A percentile compares a stretch with the other conserved stretches of the same genome.
These are phyloP conservation scores for Aegilops longissima DNA, from an alignment of 176 grass and related monocot genomes.

Conservation along the genomic window DNA sequence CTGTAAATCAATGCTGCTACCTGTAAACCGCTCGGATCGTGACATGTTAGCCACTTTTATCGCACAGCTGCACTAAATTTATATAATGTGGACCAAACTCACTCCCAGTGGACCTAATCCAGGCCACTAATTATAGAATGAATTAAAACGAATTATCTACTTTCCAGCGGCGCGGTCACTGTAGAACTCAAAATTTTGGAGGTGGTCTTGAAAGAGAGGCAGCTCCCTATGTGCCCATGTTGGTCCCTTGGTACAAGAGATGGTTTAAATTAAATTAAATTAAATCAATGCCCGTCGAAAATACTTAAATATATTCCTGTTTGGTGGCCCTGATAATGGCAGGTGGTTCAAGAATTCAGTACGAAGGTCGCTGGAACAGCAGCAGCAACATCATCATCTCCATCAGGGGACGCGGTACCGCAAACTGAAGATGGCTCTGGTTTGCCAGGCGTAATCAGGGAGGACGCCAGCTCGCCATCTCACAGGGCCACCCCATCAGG, in stretches of 20 bases:
- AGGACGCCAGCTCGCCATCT: constrained; percentile 38
- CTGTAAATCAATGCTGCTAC: constrained; percentile 29
- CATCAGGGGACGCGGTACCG: constrained; percentile 30
- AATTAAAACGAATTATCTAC: constrained; percentile 3
- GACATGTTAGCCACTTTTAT: constrained; percentile 7
- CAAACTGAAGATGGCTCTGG: constrained; percentile 60
- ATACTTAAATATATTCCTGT: neutral
- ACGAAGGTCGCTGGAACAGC: constrained; percentile 23
- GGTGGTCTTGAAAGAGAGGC: neutral
- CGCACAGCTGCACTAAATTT: constrained; percentile 9
- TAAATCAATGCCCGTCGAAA: neutral
- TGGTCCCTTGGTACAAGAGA: neutral
- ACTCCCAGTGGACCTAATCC: constrained; percentile 3
- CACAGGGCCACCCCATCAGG: constrained; percentile 11
- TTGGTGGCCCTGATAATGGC: constrained; percentile 7
- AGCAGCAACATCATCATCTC: neutral
- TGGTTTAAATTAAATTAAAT: neutral
- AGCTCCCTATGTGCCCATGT: neutral
- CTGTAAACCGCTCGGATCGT: constrained; percentile 18
- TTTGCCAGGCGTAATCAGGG: constrained; percentile 1
- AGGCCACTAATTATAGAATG: constrained; percentile 2
- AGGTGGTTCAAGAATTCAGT: constrained; percentile 84
- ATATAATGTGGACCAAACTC: constrained; percentile 8
- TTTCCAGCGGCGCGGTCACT: neutral
- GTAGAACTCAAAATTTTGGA: neutral